Conservation (phyloP, 2,329 filamentous ascomycete species). For the Myotisia sp. region DNA sequence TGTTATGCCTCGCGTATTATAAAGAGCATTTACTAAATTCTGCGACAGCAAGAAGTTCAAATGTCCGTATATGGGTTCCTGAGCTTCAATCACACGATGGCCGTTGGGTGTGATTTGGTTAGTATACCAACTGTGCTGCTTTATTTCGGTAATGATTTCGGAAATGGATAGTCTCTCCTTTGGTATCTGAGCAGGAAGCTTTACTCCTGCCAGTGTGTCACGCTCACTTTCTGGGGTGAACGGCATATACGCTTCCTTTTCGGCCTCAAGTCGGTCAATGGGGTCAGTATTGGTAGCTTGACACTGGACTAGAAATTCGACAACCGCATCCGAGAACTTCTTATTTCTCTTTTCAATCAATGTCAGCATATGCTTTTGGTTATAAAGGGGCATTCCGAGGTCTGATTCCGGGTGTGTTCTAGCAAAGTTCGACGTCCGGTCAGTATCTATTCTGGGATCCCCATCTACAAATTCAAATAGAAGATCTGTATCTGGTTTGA, state of each 20-base stretch:
- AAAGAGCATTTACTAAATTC: conserved; percentile 84
- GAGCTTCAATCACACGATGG: conserved; percentile 77
- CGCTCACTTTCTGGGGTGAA: conserved; percentile 32
- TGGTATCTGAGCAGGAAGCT: conserved; percentile 58
- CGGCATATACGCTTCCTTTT: conserved; percentile 50
- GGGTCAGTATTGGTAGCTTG: conserved; percentile 51
- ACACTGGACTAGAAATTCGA: conserved; percentile 63
- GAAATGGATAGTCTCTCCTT: conserved; percentile 64
- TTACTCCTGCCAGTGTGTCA: conserved; percentile 29
- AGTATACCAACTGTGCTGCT: conserved; percentile 71
- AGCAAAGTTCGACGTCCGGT: too few species aligned
- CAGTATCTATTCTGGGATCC: conserved; percentile 72
- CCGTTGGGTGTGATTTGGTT: conserved; percentile 88
- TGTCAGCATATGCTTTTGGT: conserved; percentile 78
- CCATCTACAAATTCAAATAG: conserved; percentile 89
- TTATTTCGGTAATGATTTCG: conserved; percentile 74
- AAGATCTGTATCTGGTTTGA: conserved; percentile 49
- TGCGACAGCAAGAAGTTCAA: conserved; percentile 79
- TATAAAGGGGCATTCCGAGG: conserved; percentile 81
- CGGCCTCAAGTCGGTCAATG: conserved; percentile 46
- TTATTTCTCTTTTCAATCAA: conserved; percentile 80
- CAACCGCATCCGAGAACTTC: conserved; percentile 67
- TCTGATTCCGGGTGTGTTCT: conserved; percentile 60
- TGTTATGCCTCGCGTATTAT: conserved; percentile 77
- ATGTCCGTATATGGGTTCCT: conserved; percentile 67